Percentiles rank a stretch among this genome's conserved stretches.
phyloP scores from a whole-genome alignment of 495 filamentous ascomycete species.

The Aspergillus conjunctus region DNA sequence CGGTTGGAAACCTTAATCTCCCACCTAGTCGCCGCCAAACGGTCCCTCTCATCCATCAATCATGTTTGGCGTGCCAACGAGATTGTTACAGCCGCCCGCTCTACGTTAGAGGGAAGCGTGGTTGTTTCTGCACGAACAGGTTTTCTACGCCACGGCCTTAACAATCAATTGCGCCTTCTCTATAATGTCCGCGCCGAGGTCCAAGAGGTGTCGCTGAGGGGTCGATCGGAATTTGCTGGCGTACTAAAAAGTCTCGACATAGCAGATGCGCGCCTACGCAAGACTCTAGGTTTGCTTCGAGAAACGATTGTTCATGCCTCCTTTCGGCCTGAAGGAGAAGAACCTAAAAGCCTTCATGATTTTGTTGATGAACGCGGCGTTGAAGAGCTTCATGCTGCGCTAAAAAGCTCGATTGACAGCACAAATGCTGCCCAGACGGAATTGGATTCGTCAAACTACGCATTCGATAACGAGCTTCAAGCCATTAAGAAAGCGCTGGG shows the following conservation, averaged over 20 bases:
- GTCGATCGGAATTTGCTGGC: constrained; percentile 59
- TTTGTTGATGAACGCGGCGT: constrained; percentile 87
- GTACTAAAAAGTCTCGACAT: constrained; percentile 72
- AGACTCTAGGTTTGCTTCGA: constrained; percentile 69
- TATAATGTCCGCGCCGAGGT: constrained; percentile 66
- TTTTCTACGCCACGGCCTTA: constrained; percentile 73
- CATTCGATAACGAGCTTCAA: constrained; percentile 60
- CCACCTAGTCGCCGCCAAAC: constrained; percentile 85
- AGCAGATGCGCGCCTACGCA: constrained; percentile 68
- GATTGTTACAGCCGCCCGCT: constrained; percentile 75
- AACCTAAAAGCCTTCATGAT: constrained; percentile 73
- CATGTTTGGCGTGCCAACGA: constrained; percentile 87
- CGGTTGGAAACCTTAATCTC: constrained; percentile 72
- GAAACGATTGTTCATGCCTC: constrained; percentile 72
- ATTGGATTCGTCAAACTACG: constrained; percentile 46
- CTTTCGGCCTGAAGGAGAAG: constrained; percentile 69
- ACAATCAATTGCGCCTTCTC: constrained; percentile 71
- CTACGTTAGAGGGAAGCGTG: constrained; percentile 77
- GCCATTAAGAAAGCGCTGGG: constrained; percentile 62
- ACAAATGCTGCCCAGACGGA: constrained; percentile 58
- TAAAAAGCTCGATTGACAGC: constrained; percentile 68
- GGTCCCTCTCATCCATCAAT: constrained; percentile 81
- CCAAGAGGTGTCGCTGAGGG: constrained; percentile 52
- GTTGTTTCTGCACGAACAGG: constrained; percentile 74
- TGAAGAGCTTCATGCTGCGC: constrained; percentile 61